phyloP scores from a whole-genome alignment of 1,284 basidiomycete genomes.

The Boletus sp. region DNA sequence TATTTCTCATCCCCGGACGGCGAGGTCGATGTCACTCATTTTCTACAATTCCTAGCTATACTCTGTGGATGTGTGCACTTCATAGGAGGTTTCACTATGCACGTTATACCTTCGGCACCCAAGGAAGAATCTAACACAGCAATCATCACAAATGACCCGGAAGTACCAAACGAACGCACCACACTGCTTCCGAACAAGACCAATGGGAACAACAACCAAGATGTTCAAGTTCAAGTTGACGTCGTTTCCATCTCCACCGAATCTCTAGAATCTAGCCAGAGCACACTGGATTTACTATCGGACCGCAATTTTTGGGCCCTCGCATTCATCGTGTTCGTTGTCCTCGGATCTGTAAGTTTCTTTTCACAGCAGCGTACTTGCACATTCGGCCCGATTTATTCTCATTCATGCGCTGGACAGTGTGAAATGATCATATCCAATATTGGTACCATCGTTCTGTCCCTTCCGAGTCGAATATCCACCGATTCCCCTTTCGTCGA shows the following conservation, averaged over 20 bases:
- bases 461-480: slow-evolving; percentile 42
- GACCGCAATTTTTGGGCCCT: slow-evolving; percentile 62
- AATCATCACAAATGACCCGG: slow-evolving; percentile 32
- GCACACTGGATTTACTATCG: slow-evolving; percentile 41
- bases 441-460: slow-evolving; percentile 69
- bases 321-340: slow-evolving; percentile 37
- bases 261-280: slow-evolving; percentile 32
- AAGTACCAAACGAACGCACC: slow-evolving; percentile 40
- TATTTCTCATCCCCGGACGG: slow-evolving; percentile 51
- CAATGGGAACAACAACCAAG: slow-evolving; percentile 10
- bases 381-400: not conserved
- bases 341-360: slow-evolving; percentile 59
- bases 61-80: slow-evolving; percentile 52
- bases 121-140: slow-evolving; percentile 29
- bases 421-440: slow-evolving; percentile 80
- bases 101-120: slow-evolving; percentile 20
- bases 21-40: slow-evolving; percentile 53
- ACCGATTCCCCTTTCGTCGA: slow-evolving; percentile 15
- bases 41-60: slow-evolving; percentile 54
- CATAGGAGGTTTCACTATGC: slow-evolving; percentile 48
- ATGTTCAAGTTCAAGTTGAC: slow-evolving; percentile 15
- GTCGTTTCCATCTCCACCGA: slow-evolving; percentile 28
- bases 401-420: slow-evolving; percentile 34
- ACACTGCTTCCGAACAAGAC: slow-evolving; percentile 37
- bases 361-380: not conserved